phyloP scores from a whole-genome alignment of 257 asterid genomes.

The Penstemon barbatus region DNA sequence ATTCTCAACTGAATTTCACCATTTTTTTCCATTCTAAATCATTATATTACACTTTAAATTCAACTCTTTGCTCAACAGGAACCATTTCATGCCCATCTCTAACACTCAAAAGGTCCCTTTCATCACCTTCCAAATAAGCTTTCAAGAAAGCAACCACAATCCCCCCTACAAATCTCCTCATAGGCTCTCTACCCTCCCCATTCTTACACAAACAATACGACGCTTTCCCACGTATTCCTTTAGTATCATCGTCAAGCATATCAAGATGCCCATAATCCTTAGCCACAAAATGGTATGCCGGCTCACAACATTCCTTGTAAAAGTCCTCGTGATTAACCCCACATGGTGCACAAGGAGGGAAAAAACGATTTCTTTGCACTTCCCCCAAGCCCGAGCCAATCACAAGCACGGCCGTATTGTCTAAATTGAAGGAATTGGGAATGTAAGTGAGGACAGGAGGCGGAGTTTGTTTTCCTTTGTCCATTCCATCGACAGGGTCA shows the following conservation, averaged over 20 bases:
- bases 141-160: constrained; percentile 66
- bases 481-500: constrained; percentile 88
- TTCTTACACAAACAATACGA: constrained; percentile 75
- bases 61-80: constrained; percentile 61
- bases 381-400: constrained; percentile 86
- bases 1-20: too few relatives aligned
- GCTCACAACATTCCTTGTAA: constrained; percentile 60
- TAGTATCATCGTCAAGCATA: constrained; percentile 76
- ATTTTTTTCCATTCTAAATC: too few relatives aligned
- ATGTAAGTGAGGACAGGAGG: constrained; percentile 72
- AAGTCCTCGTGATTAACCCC: constrained; percentile 87
- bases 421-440: constrained; percentile 64
- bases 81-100: constrained; percentile 43
- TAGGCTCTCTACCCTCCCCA: constrained; percentile 67
- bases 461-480: constrained; percentile 61
- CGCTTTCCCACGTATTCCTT: constrained; percentile 66
- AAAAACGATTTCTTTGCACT: constrained; percentile 54
- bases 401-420: constrained; percentile 50
- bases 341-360: constrained; percentile 84
- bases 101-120: constrained; percentile 46
- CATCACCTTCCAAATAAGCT: constrained; percentile 58
- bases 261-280: constrained; percentile 88
- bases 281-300: constrained; percentile 64
- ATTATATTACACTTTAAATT: constrained; percentile 38
- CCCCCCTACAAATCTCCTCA: constrained; percentile 89